A percentile compares a stretch with the other conserved stretches of the same genome.
These are phyloP conservation scores for Colletotrichum sp. DNA, from an alignment of 2,329 filamentous ascomycete species.

Conservation along the genomic window DNA sequence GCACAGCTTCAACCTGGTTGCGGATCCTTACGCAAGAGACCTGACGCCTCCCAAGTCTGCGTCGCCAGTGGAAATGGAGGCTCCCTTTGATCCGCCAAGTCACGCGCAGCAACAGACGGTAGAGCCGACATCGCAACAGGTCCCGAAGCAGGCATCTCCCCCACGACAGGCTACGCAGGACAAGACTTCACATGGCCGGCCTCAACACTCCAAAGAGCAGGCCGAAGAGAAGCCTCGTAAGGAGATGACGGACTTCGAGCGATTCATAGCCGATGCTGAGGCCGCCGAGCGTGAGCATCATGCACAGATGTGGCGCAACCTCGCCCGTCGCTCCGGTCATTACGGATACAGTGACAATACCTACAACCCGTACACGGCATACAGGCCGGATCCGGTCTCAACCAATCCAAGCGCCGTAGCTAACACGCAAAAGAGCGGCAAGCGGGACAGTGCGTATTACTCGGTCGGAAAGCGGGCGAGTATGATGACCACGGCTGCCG, in stretches of 20 bases:
- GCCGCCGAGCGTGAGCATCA: slow-evolving; percentile 27
- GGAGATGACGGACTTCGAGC: slow-evolving; percentile 28
- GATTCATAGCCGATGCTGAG: slow-evolving; percentile 30
- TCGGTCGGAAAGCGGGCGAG: slow-evolving; percentile 9
- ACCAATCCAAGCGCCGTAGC: neutral
- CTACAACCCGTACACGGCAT: neutral
- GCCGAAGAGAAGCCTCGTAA: neutral
- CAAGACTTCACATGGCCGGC: neutral
- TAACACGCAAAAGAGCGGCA: neutral
- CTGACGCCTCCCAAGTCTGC: slow-evolving; percentile 14
- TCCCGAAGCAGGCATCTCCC: neutral
- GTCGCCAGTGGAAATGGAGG: slow-evolving; percentile 16
- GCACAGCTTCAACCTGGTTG: slow-evolving; percentile 16
- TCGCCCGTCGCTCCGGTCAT: slow-evolving; percentile 22
- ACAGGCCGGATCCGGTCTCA: neutral
- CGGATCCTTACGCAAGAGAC: slow-evolving; percentile 11
- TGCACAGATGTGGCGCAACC: slow-evolving; percentile 23
- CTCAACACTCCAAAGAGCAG: neutral
- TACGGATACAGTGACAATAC: slow-evolving; percentile 10
- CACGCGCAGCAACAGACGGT: neutral
- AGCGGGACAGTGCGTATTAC: slow-evolving; percentile 15
- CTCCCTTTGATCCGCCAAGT: neutral
- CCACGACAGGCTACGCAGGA: neutral
- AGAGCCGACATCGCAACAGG: neutral
- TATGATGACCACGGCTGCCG: neutral